A percentile compares a stretch with the other conserved stretches of the same genome.
These are phyloP conservation scores for Biancaea sappan DNA, from an alignment of 306 rosid genomes.

Conservation along the genomic window DNA sequence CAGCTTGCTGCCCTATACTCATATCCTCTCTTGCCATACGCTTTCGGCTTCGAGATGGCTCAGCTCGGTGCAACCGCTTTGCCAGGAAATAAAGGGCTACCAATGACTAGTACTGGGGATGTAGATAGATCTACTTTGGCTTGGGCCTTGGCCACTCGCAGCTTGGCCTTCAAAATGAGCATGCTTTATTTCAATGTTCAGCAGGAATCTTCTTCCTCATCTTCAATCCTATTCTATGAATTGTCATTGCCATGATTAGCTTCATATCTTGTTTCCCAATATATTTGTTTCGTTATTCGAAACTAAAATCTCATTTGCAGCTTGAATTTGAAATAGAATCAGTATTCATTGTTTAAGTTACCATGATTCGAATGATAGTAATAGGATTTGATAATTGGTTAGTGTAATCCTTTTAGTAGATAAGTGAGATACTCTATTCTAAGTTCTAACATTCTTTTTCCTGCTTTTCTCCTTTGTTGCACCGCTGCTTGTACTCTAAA, in stretches of 20 bases:
- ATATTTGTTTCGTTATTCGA: not conserved
- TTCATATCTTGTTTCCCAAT: not conserved
- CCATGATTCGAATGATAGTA: not conserved
- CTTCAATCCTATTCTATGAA: not conserved
- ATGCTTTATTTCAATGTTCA: conserved; percentile 65
- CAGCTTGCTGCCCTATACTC: conserved; percentile 69
- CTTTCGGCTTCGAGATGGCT: conserved; percentile 82
- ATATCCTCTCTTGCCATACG: conserved; percentile 66
- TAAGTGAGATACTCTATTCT: not conserved
- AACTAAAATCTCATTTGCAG: not conserved
- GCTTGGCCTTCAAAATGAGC: conserved; percentile 74
- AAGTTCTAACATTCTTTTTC: no score
- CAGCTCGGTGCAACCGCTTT: conserved; percentile 73
- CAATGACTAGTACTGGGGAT: conserved; percentile 74
- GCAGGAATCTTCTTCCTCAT: conserved; percentile 45
- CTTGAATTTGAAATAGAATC: not conserved
- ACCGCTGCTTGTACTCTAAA: not conserved
- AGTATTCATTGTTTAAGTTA: not conserved
- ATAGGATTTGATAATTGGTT: not conserved
- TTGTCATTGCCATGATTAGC: not conserved
- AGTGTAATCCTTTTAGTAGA: not conserved
- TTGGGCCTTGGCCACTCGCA: conserved; percentile 67
- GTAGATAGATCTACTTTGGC: conserved; percentile 75
- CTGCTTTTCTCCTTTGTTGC: not conserved
- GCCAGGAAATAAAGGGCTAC: conserved; percentile 74